Conservation (phyloP, 2,329 filamentous ascomycete species). For the Trichoderma semiorbis region DNA sequence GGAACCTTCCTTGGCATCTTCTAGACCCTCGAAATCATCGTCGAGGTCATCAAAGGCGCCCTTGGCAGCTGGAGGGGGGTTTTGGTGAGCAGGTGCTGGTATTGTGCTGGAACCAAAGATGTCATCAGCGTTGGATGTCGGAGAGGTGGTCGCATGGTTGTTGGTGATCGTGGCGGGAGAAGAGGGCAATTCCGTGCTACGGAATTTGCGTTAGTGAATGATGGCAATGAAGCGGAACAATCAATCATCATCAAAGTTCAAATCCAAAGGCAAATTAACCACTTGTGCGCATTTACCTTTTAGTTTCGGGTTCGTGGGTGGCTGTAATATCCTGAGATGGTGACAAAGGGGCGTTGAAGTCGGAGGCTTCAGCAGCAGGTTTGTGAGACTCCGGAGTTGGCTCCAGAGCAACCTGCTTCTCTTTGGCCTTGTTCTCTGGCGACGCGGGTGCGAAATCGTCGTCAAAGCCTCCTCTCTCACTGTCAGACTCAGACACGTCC, state of each 20-base stretch:
- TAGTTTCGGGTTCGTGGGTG: constrained; percentile 22
- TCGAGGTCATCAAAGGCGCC: constrained; percentile 72
- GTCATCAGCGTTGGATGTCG: constrained; percentile 39
- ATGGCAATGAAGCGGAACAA: neutral
- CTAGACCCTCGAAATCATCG: constrained; percentile 75
- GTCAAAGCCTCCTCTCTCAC: constrained; percentile 80
- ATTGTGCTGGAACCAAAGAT: constrained; percentile 40
- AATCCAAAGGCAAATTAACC: neutral
- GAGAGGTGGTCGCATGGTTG: constrained; percentile 19
- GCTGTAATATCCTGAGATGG: constrained; percentile 26
- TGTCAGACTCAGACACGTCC: constrained; percentile 79
- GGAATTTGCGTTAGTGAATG: neutral
- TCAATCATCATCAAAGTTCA: neutral
- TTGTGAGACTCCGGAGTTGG: neutral
- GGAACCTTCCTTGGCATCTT: constrained; percentile 78
- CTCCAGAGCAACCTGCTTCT: constrained; percentile 3
- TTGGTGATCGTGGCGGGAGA: constrained; percentile 33
- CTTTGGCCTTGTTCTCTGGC: constrained; percentile 36
- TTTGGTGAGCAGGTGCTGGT: constrained; percentile 28
- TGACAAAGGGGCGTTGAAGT: constrained; percentile 20
- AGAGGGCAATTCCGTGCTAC: constrained; percentile 30
- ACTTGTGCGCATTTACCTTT: constrained; percentile 25
- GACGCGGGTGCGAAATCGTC: constrained; percentile 80
- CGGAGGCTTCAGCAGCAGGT: neutral
- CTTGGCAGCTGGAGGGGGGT: constrained; percentile 36